These are phyloP conservation scores for Phlegmacium glaucopus DNA, from an alignment of 768 basidiomycete genomes.

Conservation along the genomic window DNA sequence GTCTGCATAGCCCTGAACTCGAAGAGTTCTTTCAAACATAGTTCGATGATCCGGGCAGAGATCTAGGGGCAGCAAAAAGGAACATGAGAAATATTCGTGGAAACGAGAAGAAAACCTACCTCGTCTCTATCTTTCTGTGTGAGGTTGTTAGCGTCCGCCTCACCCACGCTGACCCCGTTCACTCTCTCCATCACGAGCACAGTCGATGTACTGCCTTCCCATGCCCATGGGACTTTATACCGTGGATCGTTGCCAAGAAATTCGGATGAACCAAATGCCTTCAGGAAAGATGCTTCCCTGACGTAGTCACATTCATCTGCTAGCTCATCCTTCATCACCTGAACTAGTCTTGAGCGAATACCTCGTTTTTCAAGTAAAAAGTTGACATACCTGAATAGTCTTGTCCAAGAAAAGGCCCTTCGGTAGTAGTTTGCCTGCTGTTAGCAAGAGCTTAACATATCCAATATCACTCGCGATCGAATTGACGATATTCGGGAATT, in stretches of 20 bases:
- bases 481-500: slow-evolving; percentile 88
- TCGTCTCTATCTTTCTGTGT: slow-evolving; percentile 67
- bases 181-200: slow-evolving; percentile 92
- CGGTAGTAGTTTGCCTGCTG: slow-evolving; percentile 78
- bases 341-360: not conserved
- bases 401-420: slow-evolving; percentile 87
- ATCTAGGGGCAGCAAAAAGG: slow-evolving; percentile 50
- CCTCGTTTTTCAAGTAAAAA: not conserved
- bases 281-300: slow-evolving; percentile 74
- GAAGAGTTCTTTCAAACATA: slow-evolving; percentile 90
- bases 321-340: slow-evolving; percentile 89
- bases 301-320: slow-evolving; percentile 90
- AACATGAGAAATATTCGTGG: not conserved
- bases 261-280: slow-evolving; percentile 49
- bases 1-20: slow-evolving; percentile 95
- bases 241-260: slow-evolving; percentile 54
- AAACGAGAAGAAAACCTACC: slow-evolving; percentile 36
- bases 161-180: slow-evolving; percentile 77
- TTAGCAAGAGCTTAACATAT: slow-evolving; percentile 80
- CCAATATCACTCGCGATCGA: slow-evolving; percentile 87
- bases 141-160: slow-evolving; percentile 48
- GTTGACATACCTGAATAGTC: slow-evolving; percentile 59
- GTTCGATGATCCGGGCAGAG: slow-evolving; percentile 71
- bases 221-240: slow-evolving; percentile 86
- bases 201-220: slow-evolving; percentile 73